phyloP scores from a whole-genome alignment of 768 basidiomycete genomes.

The Sarcodon sp. region DNA sequence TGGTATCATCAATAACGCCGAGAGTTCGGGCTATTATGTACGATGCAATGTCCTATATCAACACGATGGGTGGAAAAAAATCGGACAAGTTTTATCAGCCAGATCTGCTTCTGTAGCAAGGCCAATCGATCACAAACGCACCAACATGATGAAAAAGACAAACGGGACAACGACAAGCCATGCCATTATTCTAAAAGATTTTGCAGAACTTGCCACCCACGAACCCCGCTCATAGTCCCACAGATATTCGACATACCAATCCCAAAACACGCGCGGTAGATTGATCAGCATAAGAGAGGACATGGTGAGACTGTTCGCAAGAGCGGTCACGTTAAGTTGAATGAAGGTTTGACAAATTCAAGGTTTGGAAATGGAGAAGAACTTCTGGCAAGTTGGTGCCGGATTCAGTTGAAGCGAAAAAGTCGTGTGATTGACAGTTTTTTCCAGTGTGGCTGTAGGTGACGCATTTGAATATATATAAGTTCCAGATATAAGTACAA shows the following conservation, averaged over 20 bases:
- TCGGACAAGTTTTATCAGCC: slow-evolving; percentile 3
- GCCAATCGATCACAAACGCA: slow-evolving; percentile 21
- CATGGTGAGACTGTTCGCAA: background rate
- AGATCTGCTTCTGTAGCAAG: background rate
- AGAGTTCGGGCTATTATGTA: slow-evolving; percentile 77
- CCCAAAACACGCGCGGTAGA: slow-evolving; percentile 33
- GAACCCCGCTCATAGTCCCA: slow-evolving; percentile 54
- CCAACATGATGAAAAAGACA: slow-evolving; percentile 52
- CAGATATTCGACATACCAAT: slow-evolving; percentile 45
- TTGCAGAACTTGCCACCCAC: slow-evolving; percentile 55
- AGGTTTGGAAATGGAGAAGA: too few species aligned
- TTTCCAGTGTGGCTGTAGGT: too few species aligned
- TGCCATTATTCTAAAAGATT: slow-evolving; percentile 52
- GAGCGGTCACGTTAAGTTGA: background rate
- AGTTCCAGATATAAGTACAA: too few species aligned
- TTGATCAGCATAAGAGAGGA: slow-evolving; percentile 7
- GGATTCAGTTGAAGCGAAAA: too few species aligned
- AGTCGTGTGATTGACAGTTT: too few species aligned
- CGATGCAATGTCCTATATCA: slow-evolving; percentile 57
- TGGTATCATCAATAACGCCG: slow-evolving; percentile 62
- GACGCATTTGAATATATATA: too few species aligned
- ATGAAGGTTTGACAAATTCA: too few species aligned
- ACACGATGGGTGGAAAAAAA: slow-evolving; percentile 1
- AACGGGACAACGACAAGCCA: slow-evolving; percentile 33
- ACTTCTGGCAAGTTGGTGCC: too few species aligned